Percentiles rank a stretch among this genome's conserved stretches.
Evolutionary conservation across 1,284 basidiomycete genomes (phyloP).

Genomic region (Athelia sp.): DNA sequence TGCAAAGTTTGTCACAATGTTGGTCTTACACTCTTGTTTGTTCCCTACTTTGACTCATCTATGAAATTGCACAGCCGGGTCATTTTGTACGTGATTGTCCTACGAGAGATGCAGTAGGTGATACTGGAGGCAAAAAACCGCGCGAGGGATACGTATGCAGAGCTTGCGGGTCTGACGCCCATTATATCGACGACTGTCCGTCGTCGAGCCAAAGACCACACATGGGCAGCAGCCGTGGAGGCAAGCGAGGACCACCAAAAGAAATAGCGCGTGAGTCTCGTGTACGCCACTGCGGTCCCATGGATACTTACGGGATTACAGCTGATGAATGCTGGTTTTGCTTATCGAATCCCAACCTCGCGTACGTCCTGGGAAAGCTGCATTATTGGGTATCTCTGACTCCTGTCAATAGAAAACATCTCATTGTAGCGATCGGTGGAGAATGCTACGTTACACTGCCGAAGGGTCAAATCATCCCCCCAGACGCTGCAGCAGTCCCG

Average conservation of each 20-base stretch:
- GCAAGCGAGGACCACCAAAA: slow-evolving; percentile 60
- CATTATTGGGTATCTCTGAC: background rate
- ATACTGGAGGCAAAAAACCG: slow-evolving; percentile 76
- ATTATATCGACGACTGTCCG: slow-evolving; percentile 84
- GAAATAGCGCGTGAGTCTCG: slow-evolving; percentile 71
- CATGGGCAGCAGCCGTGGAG: slow-evolving; percentile 25
- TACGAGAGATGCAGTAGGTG: slow-evolving; percentile 64
- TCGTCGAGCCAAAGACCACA: slow-evolving; percentile 47
- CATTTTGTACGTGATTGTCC: slow-evolving; percentile 88
- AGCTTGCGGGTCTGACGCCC: slow-evolving; percentile 79
- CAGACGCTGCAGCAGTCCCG: slow-evolving; percentile 66
- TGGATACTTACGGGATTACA: slow-evolving; percentile 23
- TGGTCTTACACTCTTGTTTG: slow-evolving; percentile 12
- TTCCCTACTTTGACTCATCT: background rate
- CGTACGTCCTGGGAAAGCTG: slow-evolving; percentile 42
- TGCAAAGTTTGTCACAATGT: slow-evolving; percentile 77
- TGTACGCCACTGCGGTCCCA: slow-evolving; percentile 11
- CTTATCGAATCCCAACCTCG: slow-evolving; percentile 84
- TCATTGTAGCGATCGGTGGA: slow-evolving; percentile 87
- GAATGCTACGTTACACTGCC: slow-evolving; percentile 93
- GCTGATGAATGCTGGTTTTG: slow-evolving; percentile 96
- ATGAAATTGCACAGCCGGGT: slow-evolving; percentile 44
- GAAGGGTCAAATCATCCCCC: slow-evolving; percentile 89
- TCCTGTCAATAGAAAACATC: slow-evolving; percentile 67
- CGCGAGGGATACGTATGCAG: slow-evolving; percentile 82